These are phyloP conservation scores for Termitomyces sp. DNA, from an alignment of 768 basidiomycete species.

Conservation along the genomic window DNA sequence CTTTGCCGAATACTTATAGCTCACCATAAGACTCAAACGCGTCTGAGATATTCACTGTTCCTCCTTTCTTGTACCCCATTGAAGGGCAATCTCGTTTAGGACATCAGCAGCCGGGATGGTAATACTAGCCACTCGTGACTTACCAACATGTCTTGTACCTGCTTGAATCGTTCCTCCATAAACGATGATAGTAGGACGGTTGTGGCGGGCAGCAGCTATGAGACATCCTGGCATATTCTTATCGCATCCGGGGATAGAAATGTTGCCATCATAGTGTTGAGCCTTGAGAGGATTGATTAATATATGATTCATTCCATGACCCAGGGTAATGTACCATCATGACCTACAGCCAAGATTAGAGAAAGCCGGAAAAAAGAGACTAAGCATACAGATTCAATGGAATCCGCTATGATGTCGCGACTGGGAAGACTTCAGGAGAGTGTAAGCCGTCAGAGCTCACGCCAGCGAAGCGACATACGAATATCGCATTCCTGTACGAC, in stretches of 20 bases:
- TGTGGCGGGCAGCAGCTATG: constrained; percentile 82
- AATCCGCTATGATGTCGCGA: constrained; percentile 87
- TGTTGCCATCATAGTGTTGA: constrained; percentile 86
- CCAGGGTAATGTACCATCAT: constrained; percentile 37
- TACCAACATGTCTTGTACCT: constrained; percentile 65
- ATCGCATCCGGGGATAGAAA: constrained; percentile 83
- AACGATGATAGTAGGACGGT: constrained; percentile 82
- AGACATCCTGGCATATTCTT: constrained; percentile 92
- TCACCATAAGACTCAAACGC: constrained; percentile 81
- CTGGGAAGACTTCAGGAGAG: constrained; percentile 58
- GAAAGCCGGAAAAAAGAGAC: constrained; percentile 27
- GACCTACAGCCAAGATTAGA: constrained; percentile 30
- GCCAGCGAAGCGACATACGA: constrained; percentile 47
- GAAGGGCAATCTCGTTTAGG: constrained; percentile 58
- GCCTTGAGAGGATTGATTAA: constrained; percentile 36
- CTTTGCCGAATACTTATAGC: not conserved
- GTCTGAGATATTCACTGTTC: constrained; percentile 77
- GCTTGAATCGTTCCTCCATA: constrained; percentile 84
- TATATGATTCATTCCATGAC: not conserved
- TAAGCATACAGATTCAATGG: constrained; percentile 66
- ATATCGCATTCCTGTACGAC: constrained; percentile 69
- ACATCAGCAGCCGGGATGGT: not conserved
- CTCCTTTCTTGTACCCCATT: constrained; percentile 75
- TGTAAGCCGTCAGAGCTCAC: not conserved
- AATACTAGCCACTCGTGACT: constrained; percentile 18